These are phyloP conservation scores for Phytopythium boreale DNA, from an alignment of 352 stramenopile species.

Conservation along the genomic window DNA sequence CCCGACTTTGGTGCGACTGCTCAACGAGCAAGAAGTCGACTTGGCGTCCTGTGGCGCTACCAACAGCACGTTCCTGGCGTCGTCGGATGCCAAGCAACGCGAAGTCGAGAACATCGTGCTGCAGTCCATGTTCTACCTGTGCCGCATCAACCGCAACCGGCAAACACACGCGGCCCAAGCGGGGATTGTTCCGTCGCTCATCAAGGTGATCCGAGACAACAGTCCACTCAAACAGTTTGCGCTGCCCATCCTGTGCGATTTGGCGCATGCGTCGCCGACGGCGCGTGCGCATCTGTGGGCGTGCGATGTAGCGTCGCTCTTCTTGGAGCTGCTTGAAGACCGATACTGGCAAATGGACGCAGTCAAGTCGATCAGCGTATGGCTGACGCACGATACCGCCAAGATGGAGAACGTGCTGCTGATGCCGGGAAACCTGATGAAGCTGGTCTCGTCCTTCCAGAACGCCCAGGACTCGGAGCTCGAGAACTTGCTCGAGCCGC, in stretches of 20 bases:
- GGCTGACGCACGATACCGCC: conserved; percentile 80
- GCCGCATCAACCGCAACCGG: conserved; percentile 88
- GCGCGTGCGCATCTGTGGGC: conserved; percentile 84
- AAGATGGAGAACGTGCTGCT: conserved; percentile 84
- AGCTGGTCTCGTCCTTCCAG: conserved; percentile 70
- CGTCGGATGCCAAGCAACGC: conserved; percentile 48
- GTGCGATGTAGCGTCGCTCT: conserved; percentile 78
- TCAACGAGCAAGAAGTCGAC: conserved; percentile 51
- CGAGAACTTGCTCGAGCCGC: conserved; percentile 74
- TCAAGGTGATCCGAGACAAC: conserved; percentile 76
- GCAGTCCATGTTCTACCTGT: conserved; percentile 92
- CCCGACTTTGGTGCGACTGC: conserved; percentile 70
- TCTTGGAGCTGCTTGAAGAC: conserved; percentile 85
- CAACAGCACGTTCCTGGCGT: conserved; percentile 8
- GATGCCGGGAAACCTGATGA: conserved; percentile 56
- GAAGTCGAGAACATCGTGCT: conserved; percentile 91
- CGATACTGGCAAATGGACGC: conserved; percentile 90
- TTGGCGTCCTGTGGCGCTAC: background rate
- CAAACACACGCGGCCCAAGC: conserved; percentile 88
- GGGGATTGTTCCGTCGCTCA: conserved; percentile 89
- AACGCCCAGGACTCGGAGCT: conserved; percentile 67
- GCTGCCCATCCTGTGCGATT: conserved; percentile 89
- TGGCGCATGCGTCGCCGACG: conserved; percentile 87
- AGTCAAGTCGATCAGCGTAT: conserved; percentile 86
- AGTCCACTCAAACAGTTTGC: conserved; percentile 92